Base-by-base conservation (phyloP, 441 rosid species). In the Croton setiger region DNA sequence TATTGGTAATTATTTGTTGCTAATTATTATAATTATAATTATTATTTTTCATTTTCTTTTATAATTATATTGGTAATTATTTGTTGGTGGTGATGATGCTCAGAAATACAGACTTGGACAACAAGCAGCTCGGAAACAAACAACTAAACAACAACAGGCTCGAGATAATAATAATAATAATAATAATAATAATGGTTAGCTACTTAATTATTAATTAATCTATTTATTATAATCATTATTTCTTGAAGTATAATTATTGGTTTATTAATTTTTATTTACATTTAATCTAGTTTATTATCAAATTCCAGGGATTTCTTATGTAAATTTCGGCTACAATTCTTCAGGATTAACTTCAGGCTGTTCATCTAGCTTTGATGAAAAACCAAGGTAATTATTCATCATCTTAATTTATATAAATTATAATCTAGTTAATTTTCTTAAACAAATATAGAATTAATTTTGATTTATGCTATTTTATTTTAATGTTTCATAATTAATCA, bases 71-170 rank as follows among this genome's bases (percentile, higher is more conserved):
- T n/a, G n/a, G n/a, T n/a, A 48, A n/a, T 47, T 5, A 68, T 21
- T 31, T 2, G 10, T 15, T 70, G 48, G 69, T 60, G 35, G n/a
- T n/a, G n/a, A n/a, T n/a, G n/a, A 58, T 74, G 17, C 64, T 76
- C 72, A 94, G 98, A 94, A 94, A 78, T 91, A 91, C 76, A 87
- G 97, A 68, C 75, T 91, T 17, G 96, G 98, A 68, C 71, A 68
- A 64, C 89, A 84, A 78, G 95, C 87, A 59, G 68, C 82, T 4
- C 74, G 74, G 43, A 89, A 77, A 76, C 92, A 80, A 59, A 72
- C 55, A 68, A 49, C 67, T 23, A 2, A 60, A 43, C 86, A 82
- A 4, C 87, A 80, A n/a, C n/a, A n/a, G n/a, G n/a, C n/a, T n/a
- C n/a, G n/a, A n/a, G n/a, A n/a, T n/a, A n/a, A n/a, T n/a, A n/a